phyloP scores from a whole-genome alignment of 2,329 filamentous ascomycete genomes.

The Fusarium sp. region DNA sequence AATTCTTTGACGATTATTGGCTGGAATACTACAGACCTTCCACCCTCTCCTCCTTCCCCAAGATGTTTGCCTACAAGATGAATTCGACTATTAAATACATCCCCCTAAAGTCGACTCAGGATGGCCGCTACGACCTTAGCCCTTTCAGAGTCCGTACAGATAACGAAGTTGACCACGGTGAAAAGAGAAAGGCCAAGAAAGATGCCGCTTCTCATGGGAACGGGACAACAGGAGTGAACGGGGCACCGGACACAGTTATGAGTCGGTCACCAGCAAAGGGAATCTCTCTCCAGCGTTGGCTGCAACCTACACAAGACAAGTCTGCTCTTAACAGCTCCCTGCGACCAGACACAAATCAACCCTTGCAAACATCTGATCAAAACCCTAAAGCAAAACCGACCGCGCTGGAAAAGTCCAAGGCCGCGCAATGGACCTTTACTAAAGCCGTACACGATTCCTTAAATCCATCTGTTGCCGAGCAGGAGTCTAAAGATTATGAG shows the following conservation, averaged over 20 bases:
- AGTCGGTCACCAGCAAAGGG: slow-evolving; percentile 57
- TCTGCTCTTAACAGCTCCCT: slow-evolving; percentile 38
- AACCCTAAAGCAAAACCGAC: slow-evolving; percentile 65
- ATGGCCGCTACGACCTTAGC: slow-evolving; percentile 84
- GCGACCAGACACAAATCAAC: slow-evolving; percentile 33
- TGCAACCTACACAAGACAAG: slow-evolving; percentile 63
- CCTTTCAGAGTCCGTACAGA: slow-evolving; percentile 85
- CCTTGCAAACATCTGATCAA: slow-evolving; percentile 36
- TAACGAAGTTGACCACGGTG: slow-evolving; percentile 67
- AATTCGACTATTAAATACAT: slow-evolving; percentile 89
- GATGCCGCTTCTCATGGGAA: slow-evolving; percentile 75
- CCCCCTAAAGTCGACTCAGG: slow-evolving; percentile 77
- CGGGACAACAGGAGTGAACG: slow-evolving; percentile 55
- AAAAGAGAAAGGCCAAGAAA: slow-evolving; percentile 73
- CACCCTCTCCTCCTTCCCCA: slow-evolving; percentile 87
- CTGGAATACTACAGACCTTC: slow-evolving; percentile 94
- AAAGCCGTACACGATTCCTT: slow-evolving; percentile 88
- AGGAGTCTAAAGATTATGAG: slow-evolving; percentile 87
- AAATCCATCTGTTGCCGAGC: slow-evolving; percentile 81
- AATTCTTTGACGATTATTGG: slow-evolving; percentile 93
- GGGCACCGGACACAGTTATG: slow-evolving; percentile 55
- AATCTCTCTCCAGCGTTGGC: slow-evolving; percentile 71
- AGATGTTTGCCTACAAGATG: slow-evolving; percentile 93
- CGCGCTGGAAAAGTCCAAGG: slow-evolving; percentile 79
- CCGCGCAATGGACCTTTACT: slow-evolving; percentile 88